Conservation (phyloP, 495 filamentous ascomycete genomes). For the Podospora pseudocomata region DNA sequence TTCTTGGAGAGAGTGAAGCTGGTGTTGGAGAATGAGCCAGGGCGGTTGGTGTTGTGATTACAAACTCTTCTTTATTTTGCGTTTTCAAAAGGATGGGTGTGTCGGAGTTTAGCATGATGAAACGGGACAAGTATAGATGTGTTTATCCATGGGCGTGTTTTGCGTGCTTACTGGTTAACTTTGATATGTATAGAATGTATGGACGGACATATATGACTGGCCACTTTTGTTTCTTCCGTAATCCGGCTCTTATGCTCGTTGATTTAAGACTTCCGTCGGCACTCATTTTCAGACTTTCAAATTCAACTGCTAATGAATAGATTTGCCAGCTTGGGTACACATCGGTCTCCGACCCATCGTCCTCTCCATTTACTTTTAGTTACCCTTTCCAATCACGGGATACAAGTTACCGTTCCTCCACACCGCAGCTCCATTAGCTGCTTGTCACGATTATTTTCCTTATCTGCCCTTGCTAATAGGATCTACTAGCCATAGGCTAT, state of each 20-base stretch:
- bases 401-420: no score
- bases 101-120: neutral
- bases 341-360: no score
- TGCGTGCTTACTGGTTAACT: neutral
- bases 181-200: neutral
- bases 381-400: no score
- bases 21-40: conserved; percentile 78
- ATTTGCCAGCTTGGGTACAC: no score
- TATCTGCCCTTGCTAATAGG: no score
- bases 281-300: neutral
- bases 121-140: neutral
- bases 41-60: conserved; percentile 61
- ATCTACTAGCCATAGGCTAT: no score
- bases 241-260: neutral
- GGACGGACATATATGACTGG: neutral
- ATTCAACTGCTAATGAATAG: neutral
- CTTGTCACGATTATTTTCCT: no score
- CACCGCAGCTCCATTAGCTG: no score
- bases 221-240: neutral
- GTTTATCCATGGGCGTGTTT: conserved; percentile 4
- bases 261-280: no score
- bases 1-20: conserved; percentile 83
- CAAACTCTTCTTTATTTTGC: neutral
- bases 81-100: neutral
- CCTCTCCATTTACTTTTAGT: no score